Evolutionary conservation across 2,329 filamentous ascomycete genomes (phyloP).

Genomic region (Cercospora sp.): DNA sequence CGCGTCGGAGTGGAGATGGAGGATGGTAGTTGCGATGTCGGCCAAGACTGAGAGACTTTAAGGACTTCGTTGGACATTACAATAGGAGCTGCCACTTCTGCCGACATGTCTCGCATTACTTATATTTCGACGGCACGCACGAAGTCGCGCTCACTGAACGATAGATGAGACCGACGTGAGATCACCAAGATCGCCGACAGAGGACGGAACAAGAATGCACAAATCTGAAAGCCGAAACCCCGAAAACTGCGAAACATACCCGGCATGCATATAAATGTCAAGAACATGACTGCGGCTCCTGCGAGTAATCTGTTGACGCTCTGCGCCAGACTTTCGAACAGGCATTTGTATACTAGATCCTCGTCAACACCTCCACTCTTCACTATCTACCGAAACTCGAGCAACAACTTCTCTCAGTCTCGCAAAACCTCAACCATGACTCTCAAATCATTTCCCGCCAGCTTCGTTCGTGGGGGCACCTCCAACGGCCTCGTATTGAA

Average conservation of each 20-base stretch:
- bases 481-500: slow-evolving; percentile 66
- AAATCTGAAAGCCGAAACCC: neutral
- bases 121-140: neutral
- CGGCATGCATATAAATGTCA: neutral
- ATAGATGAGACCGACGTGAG: neutral
- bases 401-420: slow-evolving; percentile 6
- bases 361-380: neutral
- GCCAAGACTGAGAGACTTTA: neutral
- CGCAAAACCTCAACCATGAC: slow-evolving; percentile 19
- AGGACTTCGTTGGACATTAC: neutral
- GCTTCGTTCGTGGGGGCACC: slow-evolving; percentile 69
- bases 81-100: neutral
- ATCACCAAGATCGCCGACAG: neutral
- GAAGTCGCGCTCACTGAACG: neutral
- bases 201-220: neutral
- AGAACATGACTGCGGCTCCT: neutral
- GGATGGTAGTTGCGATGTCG: neutral
- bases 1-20: neutral
- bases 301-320: neutral
- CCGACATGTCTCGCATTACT: neutral
- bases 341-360: neutral
- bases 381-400: slow-evolving; percentile 12
- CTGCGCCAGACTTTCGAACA: neutral
- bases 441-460: slow-evolving; percentile 46
- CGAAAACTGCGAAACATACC: neutral